Base-by-base conservation (phyloP, 2,329 filamentous ascomycete genomes). In the Tympanopsis confertula region DNA sequence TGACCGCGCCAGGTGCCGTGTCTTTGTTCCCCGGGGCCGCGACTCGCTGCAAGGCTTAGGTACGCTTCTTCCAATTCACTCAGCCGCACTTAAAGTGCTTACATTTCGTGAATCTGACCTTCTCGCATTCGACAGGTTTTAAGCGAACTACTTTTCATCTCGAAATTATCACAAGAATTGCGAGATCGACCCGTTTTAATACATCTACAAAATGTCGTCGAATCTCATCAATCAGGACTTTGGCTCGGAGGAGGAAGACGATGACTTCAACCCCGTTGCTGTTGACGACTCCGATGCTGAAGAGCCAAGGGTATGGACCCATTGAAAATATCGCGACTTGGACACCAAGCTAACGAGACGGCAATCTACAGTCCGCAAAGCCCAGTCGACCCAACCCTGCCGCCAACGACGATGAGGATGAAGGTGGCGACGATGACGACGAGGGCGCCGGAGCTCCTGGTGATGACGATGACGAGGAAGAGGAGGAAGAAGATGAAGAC, bases 401-500 rank as follows among this genome's bases (percentile, higher is more conserved):
- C n/a, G 47, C 51, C 4, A 50, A 54, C n/a, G 52, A 58, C 13
- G 55, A 59, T 15, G 47, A 59, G 30, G 30, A 33, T 7, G 30
- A 33, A 10, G 30, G 17, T 12, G 30, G 17, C 7, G 30, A 59
- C 5, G 60, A 60, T 2, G 69, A 73, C 2, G 67, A 66, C 3
- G 63, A 69, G 4, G 59, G 66, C 13, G 68, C 66, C 2, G 65
- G 65, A 2, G 61, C 61, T 10, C n/a, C 66, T 62, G 58, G 65
- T 3, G 66, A 68, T 29, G 64, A 70, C 1, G 66, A 64, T 15
- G 68, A 66, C 2, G 69, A 69, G 1, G 73, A 78, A 3, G 79
- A 80, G 10, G 79, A 82, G 1, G 76, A 77, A 1, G 71, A 78
- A 2, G 72, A 77, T 2, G 74, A 76, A 0, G 73, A 78, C 1